Base-by-base conservation (phyloP, 2,329 filamentous ascomycete genomes). In the Diaporthe sp. region DNA sequence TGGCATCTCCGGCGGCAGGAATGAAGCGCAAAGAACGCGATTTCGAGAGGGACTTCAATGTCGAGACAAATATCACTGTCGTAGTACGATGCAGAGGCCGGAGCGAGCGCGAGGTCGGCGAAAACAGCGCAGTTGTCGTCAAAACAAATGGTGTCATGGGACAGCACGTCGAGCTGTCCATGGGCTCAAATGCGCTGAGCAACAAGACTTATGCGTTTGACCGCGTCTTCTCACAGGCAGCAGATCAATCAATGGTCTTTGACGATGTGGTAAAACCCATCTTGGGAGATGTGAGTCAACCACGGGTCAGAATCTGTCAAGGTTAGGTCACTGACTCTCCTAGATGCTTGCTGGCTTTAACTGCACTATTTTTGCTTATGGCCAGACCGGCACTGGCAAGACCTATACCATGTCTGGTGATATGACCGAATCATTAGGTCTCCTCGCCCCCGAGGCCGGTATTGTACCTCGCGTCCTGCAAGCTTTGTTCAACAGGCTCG, bases 331-430 rank as follows among this genome's bases (percentile, higher is more conserved):
- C 68, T 74, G 60, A 72, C 54, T 17, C 79, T 72, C 28, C 30
- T 78, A 97, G 95, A 98, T 98, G 89, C 89, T 99, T 55, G 90
- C 92, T 33, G 97, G 97, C 70, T 98, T 95, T 86, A 99, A 99
- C 83, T 99, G 97, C 85, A 99, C 97, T 7, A 98, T 99, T 75
- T 99, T 99, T 80, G 97, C 97, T 45, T 99, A 99, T 82, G 97
- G 97, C 35, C 97, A 99, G 83, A 99, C 97, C 0, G 97, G 97
- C 58, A 99, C 97, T 0, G 97, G 97, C 79, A 99, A 99, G 84
- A 99, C 97, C 19, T 99, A 99, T 84, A 99, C 97, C 33, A 99
- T 99, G 97, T 98, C 96, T 0, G 97, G 97, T 72, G 96, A 99
- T 83, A 98, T 99, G 91, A 94, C 90, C 19, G 94, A 98, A 79